These are phyloP conservation scores for Psidium guajava DNA, from an alignment of 345 rosid species.

Conservation along the genomic window DNA sequence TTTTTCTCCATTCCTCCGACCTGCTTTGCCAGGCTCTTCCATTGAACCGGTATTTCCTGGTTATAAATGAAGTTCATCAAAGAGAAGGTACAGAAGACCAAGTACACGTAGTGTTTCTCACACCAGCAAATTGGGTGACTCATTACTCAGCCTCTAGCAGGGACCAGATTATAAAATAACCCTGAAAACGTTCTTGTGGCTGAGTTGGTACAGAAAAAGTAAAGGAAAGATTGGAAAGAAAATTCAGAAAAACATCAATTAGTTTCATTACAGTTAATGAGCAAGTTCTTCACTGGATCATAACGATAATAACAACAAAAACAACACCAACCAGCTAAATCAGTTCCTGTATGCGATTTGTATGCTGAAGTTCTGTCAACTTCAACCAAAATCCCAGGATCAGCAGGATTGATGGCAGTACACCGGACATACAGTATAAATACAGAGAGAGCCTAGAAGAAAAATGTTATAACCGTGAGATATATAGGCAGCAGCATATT, in stretches of 20 bases:
- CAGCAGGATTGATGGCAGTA: slow-evolving; percentile 93
- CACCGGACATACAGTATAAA: slow-evolving; percentile 70
- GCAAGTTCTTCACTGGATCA: background rate
- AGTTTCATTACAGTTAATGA: background rate
- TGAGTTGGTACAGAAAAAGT: background rate
- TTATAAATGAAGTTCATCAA: background rate
- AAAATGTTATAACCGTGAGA: background rate
- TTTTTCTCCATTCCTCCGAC: slow-evolving; percentile 23
- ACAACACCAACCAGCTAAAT: slow-evolving; percentile 28
- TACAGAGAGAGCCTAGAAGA: slow-evolving; percentile 55
- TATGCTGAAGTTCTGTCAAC: slow-evolving; percentile 34
- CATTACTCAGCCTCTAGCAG: background rate
- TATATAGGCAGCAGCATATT: background rate
- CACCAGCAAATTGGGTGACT: background rate
- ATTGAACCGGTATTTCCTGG: slow-evolving; percentile 37
- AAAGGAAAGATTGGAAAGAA: background rate
- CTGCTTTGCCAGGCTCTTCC: slow-evolving; percentile 42
- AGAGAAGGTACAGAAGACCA: background rate
- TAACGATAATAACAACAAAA: background rate
- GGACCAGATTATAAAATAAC: background rate
- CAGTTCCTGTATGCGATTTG: slow-evolving; percentile 44
- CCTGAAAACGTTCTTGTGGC: background rate
- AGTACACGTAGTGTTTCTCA: background rate
- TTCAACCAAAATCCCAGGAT: slow-evolving; percentile 70
- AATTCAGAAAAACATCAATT: background rate